phyloP scores from a whole-genome alignment of 2,329 filamentous ascomycete species.

The Aspergillus sp. region DNA sequence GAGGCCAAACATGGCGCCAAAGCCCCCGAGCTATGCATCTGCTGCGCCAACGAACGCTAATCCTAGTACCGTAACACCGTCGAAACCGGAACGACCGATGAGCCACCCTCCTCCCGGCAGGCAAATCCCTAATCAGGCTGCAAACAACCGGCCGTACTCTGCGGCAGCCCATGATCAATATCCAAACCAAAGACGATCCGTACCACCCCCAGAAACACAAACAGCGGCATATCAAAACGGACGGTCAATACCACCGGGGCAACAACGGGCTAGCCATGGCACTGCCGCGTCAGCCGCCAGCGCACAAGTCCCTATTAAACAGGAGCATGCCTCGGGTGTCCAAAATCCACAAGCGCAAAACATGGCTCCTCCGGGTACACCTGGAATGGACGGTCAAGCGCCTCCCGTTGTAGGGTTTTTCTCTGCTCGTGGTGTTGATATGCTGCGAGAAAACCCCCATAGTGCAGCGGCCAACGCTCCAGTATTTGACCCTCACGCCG shows the following conservation, averaged over 20 bases:
- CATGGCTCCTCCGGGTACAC: conserved; percentile 34
- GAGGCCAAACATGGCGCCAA: conserved; percentile 21
- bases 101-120: conserved; percentile 20
- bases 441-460: conserved; percentile 54
- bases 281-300: conserved; percentile 11
- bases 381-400: conserved; percentile 1
- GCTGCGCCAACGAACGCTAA: conserved; percentile 21
- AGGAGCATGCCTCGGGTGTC: conserved; percentile 19
- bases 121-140: conserved; percentile 23
- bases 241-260: conserved; percentile 19
- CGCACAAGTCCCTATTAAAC: conserved; percentile 25
- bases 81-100: conserved; percentile 37
- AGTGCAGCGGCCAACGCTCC: conserved; percentile 46
- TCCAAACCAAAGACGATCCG: conserved; percentile 17
- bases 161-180: conserved; percentile 17
- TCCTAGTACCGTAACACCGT: conserved; percentile 35
- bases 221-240: conserved; percentile 21
- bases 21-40: conserved; percentile 19
- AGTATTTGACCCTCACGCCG: conserved; percentile 70
- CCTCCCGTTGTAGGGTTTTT: conserved; percentile 61
- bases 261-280: conserved; percentile 15
- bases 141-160: conserved; percentile 23
- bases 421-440: conserved; percentile 65
- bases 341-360: conserved; percentile 21
- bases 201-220: conserved; percentile 17